Evolutionary conservation across 2,329 filamentous ascomycete genomes (phyloP), one percentile per base, ranked within the genome.

Genomic region (Trichoderma semiorbis): DNA sequence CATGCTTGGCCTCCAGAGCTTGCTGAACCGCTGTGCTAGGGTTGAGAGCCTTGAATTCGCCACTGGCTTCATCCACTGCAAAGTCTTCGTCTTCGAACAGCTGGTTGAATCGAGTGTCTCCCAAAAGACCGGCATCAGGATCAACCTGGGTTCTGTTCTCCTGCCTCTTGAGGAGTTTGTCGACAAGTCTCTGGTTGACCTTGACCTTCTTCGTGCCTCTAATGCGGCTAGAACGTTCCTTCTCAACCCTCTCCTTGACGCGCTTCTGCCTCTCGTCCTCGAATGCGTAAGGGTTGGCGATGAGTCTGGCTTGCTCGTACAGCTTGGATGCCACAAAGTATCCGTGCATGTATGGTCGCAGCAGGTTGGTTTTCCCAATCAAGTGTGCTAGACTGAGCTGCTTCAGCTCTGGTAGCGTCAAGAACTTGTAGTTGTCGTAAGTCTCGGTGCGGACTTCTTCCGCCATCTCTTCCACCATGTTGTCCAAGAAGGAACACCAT

Each of bases 401-500:
- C 77, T 93, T 92, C 68, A 99, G 86, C 80, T 99, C 95, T 57
- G 93, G 90, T 73, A 94, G 82, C 2, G 95, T 97, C 79, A 99
- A 86, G 88, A 99, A 99, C 83, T 98, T 99, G 89, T 95, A 98
- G 83, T 99, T 98, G 83, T 99, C 96, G 85, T 99, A 99, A 11
- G 96, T 93, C 76, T 96, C 91, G 34, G 91, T 92, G 72, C 85
- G 87, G 34, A 87, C 85, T 79, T 92, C 90, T 79, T 98, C 95
- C 10, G 95, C 95, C 94, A 99, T 98, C 82, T 99, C 97, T 84
- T 99, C 96, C 11, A 98, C 96, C 78, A 99, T 90, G 78, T 97
- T 98, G 83, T 99, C 97, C 74, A 99, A 85, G 89, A 98, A 98
- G 3, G 93, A 91, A 79, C 96, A 98, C 96, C 96, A 99, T 78